Conservation (phyloP, 164 flowering plant genomes). For the Vitis rotundifolia region DNA sequence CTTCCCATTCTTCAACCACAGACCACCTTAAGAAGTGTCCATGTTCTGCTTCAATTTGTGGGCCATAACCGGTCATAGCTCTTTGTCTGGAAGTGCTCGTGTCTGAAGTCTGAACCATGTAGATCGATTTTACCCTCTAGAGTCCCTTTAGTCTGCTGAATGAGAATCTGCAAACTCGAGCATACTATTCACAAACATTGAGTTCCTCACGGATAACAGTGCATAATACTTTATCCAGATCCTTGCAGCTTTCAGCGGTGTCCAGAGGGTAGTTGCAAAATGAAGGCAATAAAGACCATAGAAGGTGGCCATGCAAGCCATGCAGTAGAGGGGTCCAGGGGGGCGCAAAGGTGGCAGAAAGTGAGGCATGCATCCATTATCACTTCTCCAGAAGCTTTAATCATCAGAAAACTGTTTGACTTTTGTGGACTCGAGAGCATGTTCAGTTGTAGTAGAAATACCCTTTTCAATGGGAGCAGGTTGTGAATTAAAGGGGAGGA, state of each 20-base stretch:
- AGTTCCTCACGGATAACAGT: conserved; percentile 58
- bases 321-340: no score
- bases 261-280: conserved; percentile 94
- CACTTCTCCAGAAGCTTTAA: no score
- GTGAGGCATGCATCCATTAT: no score
- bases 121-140: conserved; percentile 41
- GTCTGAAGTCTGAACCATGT: conserved; percentile 21
- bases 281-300: conserved; percentile 93
- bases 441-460: no score
- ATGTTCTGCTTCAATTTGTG: conserved; percentile 43
- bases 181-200: conserved; percentile 75
- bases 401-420: no score
- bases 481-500: conserved; percentile 48
- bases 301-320: background rate
- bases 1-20: no score
- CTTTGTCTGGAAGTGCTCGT: conserved; percentile 39
- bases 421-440: no score
- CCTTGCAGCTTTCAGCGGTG: conserved; percentile 74
- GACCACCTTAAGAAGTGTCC: no score
- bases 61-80: conserved; percentile 56
- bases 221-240: conserved; percentile 43
- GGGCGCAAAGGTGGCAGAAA: no score
- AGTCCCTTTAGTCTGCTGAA: conserved; percentile 73
- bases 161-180: conserved; percentile 73
- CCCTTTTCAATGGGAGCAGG: conserved; percentile 32